A percentile compares a stretch with the other conserved stretches of the same genome.
These are phyloP conservation scores for Trametes cubensis DNA, from an alignment of 768 basidiomycete species.

Conservation along the genomic window DNA sequence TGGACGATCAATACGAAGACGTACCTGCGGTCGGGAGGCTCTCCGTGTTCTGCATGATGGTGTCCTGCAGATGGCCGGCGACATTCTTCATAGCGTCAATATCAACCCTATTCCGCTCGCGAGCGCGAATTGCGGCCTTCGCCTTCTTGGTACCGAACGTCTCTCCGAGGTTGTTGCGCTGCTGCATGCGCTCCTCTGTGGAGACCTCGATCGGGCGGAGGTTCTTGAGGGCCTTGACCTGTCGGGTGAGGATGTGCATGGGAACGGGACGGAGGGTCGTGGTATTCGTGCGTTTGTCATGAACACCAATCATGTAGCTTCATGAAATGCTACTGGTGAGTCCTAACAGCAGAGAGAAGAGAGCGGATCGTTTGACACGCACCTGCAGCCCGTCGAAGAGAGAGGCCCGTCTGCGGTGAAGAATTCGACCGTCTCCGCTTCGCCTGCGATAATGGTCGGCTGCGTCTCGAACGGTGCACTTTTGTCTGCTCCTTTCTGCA, in stretches of 20 bases:
- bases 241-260: conserved; percentile 69
- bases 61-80: conserved; percentile 77
- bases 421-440: conserved; percentile 84
- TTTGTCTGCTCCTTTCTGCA: conserved; percentile 41
- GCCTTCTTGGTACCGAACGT: conserved; percentile 96
- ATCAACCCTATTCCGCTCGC: conserved; percentile 90
- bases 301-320: conserved; percentile 85
- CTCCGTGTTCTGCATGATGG: conserved; percentile 74
- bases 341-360: neutral
- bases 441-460: conserved; percentile 66
- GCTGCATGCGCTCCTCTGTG: conserved; percentile 58
- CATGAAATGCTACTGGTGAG: neutral
- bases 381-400: conserved; percentile 69
- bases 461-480: conserved; percentile 38
- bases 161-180: conserved; percentile 81
- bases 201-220: conserved; percentile 54
- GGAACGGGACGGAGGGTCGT: conserved; percentile 69
- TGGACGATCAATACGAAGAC: conserved; percentile 23
- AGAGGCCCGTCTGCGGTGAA: conserved; percentile 55
- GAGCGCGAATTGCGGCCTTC: conserved; percentile 79
- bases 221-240: conserved; percentile 84
- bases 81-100: conserved; percentile 85
- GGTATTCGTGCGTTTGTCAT: conserved; percentile 74
- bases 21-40: conserved; percentile 71
- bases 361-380: conserved; percentile 31